phyloP scores from a whole-genome alignment of 2,329 filamentous ascomycete genomes.

The Alternaria longipes region DNA sequence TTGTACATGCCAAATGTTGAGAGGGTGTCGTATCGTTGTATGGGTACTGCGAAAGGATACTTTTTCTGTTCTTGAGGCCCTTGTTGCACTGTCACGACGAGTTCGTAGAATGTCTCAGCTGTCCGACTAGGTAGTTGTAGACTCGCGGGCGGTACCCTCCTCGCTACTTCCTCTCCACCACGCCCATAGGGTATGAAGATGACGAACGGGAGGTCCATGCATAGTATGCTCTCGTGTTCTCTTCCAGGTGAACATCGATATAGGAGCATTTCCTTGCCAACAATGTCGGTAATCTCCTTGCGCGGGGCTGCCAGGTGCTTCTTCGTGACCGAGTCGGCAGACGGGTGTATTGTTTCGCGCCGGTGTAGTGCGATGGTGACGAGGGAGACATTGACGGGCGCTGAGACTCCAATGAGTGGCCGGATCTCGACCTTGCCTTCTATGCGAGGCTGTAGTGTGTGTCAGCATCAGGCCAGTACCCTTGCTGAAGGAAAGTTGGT shows the following conservation, averaged over 20 bases:
- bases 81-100: constrained; percentile 95
- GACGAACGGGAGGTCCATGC: constrained; percentile 97
- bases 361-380: constrained; percentile 94
- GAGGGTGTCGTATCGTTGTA: constrained; percentile 93
- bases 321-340: constrained; percentile 92
- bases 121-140: constrained; percentile 89
- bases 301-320: constrained; percentile 89
- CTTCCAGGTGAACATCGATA: constrained; percentile 86
- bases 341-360: constrained; percentile 94
- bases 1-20: constrained; percentile 99
- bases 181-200: constrained; percentile 96
- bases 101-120: constrained; percentile 96
- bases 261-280: constrained; percentile 93
- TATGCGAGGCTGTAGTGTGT: constrained; percentile 78
- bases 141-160: constrained; percentile 90
- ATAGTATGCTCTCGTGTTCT: constrained; percentile 87
- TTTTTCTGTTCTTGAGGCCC: constrained; percentile 87
- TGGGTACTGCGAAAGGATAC: constrained; percentile 88
- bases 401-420: constrained; percentile 82
- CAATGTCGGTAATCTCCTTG: constrained; percentile 89
- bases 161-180: constrained; percentile 87
- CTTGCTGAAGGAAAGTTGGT: constrained; percentile 13
- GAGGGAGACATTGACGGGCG: constrained; percentile 88
- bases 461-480: constrained; percentile 33
- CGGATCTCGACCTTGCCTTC: constrained; percentile 98